Conservation (phyloP, 306 rosid species). For the Adenanthera pavonina region DNA sequence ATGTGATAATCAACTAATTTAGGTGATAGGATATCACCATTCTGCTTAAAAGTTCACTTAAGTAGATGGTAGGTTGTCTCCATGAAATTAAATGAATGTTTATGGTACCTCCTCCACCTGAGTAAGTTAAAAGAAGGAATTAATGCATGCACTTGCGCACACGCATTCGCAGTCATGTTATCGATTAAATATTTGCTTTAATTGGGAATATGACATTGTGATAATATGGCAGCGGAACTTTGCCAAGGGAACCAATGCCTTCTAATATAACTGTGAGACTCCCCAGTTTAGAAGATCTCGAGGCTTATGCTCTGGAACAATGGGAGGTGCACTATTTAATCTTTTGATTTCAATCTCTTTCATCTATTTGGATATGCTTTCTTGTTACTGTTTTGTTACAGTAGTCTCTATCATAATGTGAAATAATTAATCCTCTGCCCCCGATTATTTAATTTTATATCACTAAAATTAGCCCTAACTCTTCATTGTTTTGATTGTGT, state of each 20-base stretch:
- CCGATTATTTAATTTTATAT: constrained; percentile 39
- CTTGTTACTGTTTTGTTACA: constrained; percentile 2
- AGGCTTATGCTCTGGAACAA: constrained; percentile 76
- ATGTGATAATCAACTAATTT: neutral
- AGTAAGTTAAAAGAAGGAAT: constrained; percentile 18
- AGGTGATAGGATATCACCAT: constrained; percentile 20
- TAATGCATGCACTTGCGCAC: neutral
- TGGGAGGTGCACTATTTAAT: constrained; percentile 78
- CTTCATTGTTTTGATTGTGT: constrained; percentile 52
- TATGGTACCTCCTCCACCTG: constrained; percentile 36
- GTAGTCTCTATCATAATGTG: constrained; percentile 20
- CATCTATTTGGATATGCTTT: constrained; percentile 28
- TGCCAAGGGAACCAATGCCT: constrained; percentile 96
- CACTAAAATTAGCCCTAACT: constrained; percentile 39
- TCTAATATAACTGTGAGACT: constrained; percentile 83
- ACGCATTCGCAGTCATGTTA: constrained; percentile 32
- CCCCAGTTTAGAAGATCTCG: constrained; percentile 81
- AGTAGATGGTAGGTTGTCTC: constrained; percentile 17
- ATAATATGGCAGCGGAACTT: constrained; percentile 76
- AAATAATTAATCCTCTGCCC: constrained; percentile 14
- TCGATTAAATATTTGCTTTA: constrained; percentile 35
- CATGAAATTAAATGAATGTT: constrained; percentile 33
- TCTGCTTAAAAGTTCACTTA: constrained; percentile 28
- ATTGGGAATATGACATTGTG: constrained; percentile 42
- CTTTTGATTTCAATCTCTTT: constrained; percentile 30